Conservation (phyloP, 768 basidiomycete genomes). For the Lyophyllum decastes region DNA sequence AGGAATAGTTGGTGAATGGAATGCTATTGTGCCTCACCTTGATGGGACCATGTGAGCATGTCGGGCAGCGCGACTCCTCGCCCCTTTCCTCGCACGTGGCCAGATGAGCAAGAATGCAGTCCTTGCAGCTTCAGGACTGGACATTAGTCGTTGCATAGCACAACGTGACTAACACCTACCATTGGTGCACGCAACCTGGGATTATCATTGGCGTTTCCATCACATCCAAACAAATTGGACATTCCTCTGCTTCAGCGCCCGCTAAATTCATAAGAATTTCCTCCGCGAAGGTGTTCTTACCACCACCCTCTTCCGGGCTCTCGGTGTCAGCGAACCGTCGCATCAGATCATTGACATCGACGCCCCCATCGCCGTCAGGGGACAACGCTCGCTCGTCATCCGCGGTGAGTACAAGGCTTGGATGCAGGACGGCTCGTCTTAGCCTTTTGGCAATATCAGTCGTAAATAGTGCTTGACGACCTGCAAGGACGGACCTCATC, state of each 20-base stretch:
- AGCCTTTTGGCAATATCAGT: not conserved
- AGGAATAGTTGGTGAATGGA: not conserved
- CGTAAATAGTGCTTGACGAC: not conserved
- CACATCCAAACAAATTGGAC: constrained; percentile 80
- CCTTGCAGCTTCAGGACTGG: constrained; percentile 69
- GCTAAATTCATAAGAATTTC: constrained; percentile 65
- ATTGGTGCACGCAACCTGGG: constrained; percentile 76
- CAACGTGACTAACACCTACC: constrained; percentile 40
- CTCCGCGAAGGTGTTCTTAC: constrained; percentile 54
- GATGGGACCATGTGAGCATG: constrained; percentile 71
- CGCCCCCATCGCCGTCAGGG: constrained; percentile 38
- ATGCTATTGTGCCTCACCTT: constrained; percentile 36
- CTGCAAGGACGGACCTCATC: constrained; percentile 67
- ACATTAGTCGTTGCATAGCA: not conserved
- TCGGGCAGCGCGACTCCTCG: constrained; percentile 77
- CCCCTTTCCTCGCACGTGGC: constrained; percentile 67
- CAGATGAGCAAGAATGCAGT: constrained; percentile 81
- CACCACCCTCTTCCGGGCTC: constrained; percentile 26
- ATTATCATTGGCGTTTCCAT: constrained; percentile 72
- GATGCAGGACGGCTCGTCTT: constrained; percentile 91
- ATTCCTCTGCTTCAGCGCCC: constrained; percentile 59
- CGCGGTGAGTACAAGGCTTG: constrained; percentile 70
- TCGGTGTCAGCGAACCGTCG: constrained; percentile 46
- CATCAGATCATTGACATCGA: constrained; percentile 64
- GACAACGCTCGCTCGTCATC: constrained; percentile 42